Conservation (phyloP, 192 early-diverging fungal species). For the Coemansia sp. region DNA sequence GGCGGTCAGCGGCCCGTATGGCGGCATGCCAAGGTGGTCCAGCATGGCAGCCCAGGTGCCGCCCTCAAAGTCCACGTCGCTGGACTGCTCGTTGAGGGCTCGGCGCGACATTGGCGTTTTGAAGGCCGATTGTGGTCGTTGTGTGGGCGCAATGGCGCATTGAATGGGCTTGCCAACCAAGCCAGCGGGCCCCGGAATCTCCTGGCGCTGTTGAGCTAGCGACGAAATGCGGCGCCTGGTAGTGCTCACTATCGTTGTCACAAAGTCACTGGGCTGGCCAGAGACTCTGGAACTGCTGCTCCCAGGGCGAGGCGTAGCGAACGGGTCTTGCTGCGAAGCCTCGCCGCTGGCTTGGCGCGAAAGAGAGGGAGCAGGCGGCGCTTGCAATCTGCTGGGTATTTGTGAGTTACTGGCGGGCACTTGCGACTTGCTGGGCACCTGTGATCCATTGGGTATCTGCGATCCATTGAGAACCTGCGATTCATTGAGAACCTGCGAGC, state of each 20-base stretch:
- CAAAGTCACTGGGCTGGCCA: neutral
- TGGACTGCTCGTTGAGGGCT: slow-evolving; percentile 10
- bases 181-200: slow-evolving; percentile 44
- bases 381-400: neutral
- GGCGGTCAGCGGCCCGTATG: slow-evolving; percentile 31
- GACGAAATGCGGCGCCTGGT: slow-evolving; percentile 2
- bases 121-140: slow-evolving; percentile 31
- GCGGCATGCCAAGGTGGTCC: slow-evolving; percentile 28
- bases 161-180: slow-evolving; percentile 5
- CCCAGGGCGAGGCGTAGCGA: neutral
- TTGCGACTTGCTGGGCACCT: neutral
- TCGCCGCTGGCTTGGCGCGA: neutral
- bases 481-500: neutral
- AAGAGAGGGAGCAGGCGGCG: neutral
- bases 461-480: neutral
- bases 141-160: slow-evolving; percentile 6
- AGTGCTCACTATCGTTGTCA: slow-evolving; percentile 27
- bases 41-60: slow-evolving; percentile 53
- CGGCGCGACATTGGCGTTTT: slow-evolving; percentile 24
- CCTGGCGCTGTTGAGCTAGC: slow-evolving; percentile 3
- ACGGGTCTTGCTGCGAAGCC: neutral
- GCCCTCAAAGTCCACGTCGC: slow-evolving; percentile 42
- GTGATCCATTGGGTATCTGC: neutral
- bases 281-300: neutral
- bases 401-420: neutral